Evolutionary conservation across 2,329 filamentous ascomycete species (phyloP).

Genomic region (Pyricularia pennisetigena): DNA sequence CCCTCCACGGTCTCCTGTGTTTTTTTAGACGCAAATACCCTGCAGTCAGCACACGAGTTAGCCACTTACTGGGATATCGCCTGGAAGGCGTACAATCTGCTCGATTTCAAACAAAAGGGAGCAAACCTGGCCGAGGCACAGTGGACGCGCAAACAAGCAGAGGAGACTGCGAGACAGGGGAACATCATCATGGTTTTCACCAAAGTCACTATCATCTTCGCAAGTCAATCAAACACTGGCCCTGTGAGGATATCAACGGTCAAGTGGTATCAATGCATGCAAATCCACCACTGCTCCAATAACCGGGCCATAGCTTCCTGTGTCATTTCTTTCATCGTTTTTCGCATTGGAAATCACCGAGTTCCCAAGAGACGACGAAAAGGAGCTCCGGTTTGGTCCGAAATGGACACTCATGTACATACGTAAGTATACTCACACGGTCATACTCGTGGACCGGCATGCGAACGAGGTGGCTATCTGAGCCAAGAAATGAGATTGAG

Average conservation of each 20-base stretch:
- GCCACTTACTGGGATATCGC: neutral
- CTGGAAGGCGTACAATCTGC: neutral
- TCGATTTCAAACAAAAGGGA: neutral
- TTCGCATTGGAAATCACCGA: neutral
- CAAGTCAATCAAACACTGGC: neutral
- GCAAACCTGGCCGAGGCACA: neutral
- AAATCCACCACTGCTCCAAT: neutral
- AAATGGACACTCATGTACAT: neutral
- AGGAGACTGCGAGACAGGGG: neutral
- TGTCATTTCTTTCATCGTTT: neutral
- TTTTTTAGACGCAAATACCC: neutral
- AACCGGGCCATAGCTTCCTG: neutral
- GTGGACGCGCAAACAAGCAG: neutral
- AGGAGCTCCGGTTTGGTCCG: neutral
- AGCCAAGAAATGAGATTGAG: neutral
- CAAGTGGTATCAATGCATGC: too few relatives aligned
- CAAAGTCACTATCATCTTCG: neutral
- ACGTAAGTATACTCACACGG: too few relatives aligned
- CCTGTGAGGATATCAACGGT: neutral
- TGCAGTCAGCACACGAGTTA: neutral
- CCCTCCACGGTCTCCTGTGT: neutral
- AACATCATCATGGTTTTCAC: conserved; percentile 1
- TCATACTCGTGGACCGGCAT: too few relatives aligned
- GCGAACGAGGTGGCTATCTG: neutral
- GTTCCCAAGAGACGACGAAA: neutral